Percentiles rank a stretch among this genome's conserved stretches.
Conservation (phyloP, 2,329 filamentous ascomycete genomes). For the Orbilia oligospora region DNA sequence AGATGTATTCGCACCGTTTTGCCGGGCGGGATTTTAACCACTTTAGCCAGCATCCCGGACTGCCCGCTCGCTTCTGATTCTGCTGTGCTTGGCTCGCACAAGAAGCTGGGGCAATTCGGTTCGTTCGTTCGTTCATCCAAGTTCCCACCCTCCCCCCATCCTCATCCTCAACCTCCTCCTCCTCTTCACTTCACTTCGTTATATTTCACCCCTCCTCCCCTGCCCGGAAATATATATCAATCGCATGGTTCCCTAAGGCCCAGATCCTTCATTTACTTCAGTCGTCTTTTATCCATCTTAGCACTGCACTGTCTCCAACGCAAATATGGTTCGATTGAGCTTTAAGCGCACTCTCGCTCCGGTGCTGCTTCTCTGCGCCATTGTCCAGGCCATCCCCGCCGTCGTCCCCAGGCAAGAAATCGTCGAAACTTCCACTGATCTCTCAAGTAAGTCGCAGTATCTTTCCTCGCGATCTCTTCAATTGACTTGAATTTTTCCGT, state of each 20-base stretch:
- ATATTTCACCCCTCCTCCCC: constrained; percentile 16
- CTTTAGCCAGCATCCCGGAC: constrained; percentile 44
- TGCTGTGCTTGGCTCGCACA: constrained; percentile 19
- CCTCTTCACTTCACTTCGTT: constrained; percentile 35
- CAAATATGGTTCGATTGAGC: constrained; percentile 57
- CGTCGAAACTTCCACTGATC: constrained; percentile 34
- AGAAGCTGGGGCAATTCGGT: constrained; percentile 22
- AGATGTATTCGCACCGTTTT: constrained; percentile 23
- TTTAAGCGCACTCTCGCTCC: constrained; percentile 52
- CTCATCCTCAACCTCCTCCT: constrained; percentile 18
- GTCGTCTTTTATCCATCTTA: constrained; percentile 19
- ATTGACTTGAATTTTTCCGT: constrained; percentile 11
- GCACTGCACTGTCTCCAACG: constrained; percentile 28
- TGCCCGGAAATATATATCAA: constrained; percentile 10
- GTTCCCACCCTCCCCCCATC: constrained; percentile 2
- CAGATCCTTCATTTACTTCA: neutral
- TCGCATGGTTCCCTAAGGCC: constrained; percentile 29
- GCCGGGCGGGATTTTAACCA: constrained; percentile 33
- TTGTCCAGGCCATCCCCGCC: constrained; percentile 55
- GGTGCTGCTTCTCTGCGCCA: constrained; percentile 56
- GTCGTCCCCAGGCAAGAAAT: constrained; percentile 42
- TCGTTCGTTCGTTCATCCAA: neutral
- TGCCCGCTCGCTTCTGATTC: constrained; percentile 32
- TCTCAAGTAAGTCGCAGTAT: constrained; percentile 21
- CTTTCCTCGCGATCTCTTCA: neutral